Base-by-base conservation (phyloP, 140 eudicot species). In the Flaveria floridana region DNA sequence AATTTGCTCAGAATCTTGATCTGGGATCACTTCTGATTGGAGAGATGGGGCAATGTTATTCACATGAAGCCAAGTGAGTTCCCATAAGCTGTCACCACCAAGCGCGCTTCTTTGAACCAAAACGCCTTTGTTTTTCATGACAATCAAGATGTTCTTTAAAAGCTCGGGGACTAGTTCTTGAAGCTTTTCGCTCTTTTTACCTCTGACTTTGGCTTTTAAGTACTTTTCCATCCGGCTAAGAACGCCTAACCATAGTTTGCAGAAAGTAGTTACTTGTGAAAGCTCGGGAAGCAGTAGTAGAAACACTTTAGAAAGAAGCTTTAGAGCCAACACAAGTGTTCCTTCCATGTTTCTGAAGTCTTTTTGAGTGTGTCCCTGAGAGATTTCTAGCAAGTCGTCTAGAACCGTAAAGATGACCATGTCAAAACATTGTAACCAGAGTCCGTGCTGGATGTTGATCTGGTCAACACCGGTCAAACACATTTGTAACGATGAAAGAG, bases 71-170 rank as follows among this genome's bases (percentile, higher is more conserved):
- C 97, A 88, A n/a, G 98, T 93, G 77, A 90, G 86, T 70, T 88
- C 96, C 97, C 97, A 93, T 47, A 93, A 85, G 62, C 96, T 88
- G 64, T 90, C 98, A 44, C 95, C 97, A 51, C 97, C 97, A 3
- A 90, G 87, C 53, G 95, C 96, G 51, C 88, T 82, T 76, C 90
- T 86, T 76, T 84, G 96, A 1, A 85, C 91, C 58, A 93, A 86
- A n/a, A 93, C 86, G 25, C 91, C 97, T 9, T 78, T 88, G 2
- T 77, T 81, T 80, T 90, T 90, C 98, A 93, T 93, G 7, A 87
- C 94, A 19, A 88, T 61, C 39, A 93, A 76, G 3, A 78, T 88
- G 79, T 85, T 90, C 84, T 93, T 88, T 30, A 93, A 82, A 79
- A 93, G 94, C 72, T 93, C 96, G 0, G 96, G 92, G 5, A 93